Evolutionary conservation across 371 early-diverging fungal genomes (phyloP), one percentile per base, ranked within the genome.

Genomic region (Circinella umbellata): DNA sequence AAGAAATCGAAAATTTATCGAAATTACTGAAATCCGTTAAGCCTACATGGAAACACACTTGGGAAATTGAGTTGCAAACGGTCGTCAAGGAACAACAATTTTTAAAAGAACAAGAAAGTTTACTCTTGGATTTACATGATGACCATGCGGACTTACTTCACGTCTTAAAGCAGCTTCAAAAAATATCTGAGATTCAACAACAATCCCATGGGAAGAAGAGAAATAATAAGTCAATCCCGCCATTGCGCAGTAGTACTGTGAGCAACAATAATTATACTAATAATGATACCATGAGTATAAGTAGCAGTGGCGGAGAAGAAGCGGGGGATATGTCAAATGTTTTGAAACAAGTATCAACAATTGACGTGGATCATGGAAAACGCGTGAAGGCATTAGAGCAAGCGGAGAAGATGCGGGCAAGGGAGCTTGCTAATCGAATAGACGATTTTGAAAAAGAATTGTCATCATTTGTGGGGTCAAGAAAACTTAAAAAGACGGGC

Each of bases 21-120:
- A 72, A 78, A n/a, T 82, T 81, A n/a, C 78, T 93, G 20, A 78
- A 85, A 59, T 72, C 81, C 14, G 73, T 85, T 9, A 84, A 89
- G 37, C 88, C 93, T 1, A 75, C 76, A 6, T 94, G 95, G 95
- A 94, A 93, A 72, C 85, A 83, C 76, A 89, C 89, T 0, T 94
- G 94, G 94, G 93, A 94, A 71, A 81, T 80, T 4, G 93, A 93
- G 77, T 75, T 94, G 38, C 91, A 94, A 67, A 86, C 82, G 27
- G 92, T 94, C 67, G 87, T 94, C 37, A 85, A 89, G 66, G 94
- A 94, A 68, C 94, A 94, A 70, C 84, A 89, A 68, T 89, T 90
- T 67, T 78, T 93, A 66, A 94, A 91, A 68, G 92, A 93, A 35
- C 90, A 91, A 48, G 91, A 93, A 70, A 85, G 80, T 0, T 65